A percentile compares a stretch with the other conserved stretches of the same genome.
These are phyloP conservation scores for Plenodomus lindquistii DNA, from an alignment of 2,329 filamentous ascomycete species.

Conservation along the genomic window DNA sequence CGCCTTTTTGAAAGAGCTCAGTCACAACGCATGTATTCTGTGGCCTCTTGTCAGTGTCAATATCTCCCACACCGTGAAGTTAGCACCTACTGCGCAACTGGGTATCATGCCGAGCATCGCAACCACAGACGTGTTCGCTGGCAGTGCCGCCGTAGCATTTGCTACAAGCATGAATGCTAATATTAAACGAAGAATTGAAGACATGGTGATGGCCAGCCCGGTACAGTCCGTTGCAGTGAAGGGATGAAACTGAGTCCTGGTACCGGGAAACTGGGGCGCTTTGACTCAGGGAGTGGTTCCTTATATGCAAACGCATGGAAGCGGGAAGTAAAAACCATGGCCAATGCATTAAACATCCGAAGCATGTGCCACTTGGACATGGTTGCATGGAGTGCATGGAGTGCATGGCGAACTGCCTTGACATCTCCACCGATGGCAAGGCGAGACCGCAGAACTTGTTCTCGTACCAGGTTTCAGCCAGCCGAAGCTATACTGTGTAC, in stretches of 20 bases:
- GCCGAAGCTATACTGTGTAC: neutral
- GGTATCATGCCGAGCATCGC: constrained; percentile 14
- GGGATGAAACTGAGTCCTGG: neutral
- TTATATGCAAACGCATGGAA: neutral
- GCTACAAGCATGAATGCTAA: constrained; percentile 1
- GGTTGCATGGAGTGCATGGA: too few relatives aligned
- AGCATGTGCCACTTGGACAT: neutral
- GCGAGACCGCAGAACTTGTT: neutral
- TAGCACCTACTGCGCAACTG: constrained; percentile 12
- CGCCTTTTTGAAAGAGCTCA: constrained; percentile 10
- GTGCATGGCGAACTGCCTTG: too few relatives aligned
- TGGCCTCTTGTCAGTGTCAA: too few relatives aligned
- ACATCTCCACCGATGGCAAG: neutral
- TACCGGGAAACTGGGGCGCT: neutral
- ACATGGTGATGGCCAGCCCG: neutral
- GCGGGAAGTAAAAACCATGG: neutral
- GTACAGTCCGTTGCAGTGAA: neutral
- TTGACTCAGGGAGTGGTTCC: neutral
- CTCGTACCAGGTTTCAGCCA: neutral
- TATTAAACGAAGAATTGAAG: constrained; percentile 1
- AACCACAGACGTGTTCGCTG: constrained; percentile 8
- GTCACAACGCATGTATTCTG: constrained; percentile 13
- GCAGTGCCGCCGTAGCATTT: neutral
- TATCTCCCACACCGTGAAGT: too few relatives aligned
- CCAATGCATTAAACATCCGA: neutral